A percentile compares a stretch with the other conserved stretches of the same genome.
Conservation (phyloP, 441 rosid species). For the Corymbia citriodora region DNA sequence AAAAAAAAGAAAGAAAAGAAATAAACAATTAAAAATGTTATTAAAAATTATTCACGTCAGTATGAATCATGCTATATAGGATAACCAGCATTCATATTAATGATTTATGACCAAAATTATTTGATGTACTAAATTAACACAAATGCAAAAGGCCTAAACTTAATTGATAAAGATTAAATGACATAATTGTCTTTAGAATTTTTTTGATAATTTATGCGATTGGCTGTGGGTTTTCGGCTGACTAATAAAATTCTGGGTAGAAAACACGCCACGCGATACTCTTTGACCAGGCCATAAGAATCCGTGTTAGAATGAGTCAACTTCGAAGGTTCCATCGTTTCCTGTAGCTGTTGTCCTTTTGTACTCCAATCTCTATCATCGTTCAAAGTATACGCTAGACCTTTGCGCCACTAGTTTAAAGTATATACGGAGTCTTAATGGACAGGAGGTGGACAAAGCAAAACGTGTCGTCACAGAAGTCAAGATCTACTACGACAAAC, state of each 20-base stretch:
- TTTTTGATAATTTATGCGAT: too few relatives aligned
- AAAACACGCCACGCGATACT: not conserved
- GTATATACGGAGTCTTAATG: not conserved
- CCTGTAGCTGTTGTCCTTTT: not conserved
- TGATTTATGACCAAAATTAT: rapidly evolving
- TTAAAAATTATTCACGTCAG: too few relatives aligned
- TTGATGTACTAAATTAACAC: rapidly evolving
- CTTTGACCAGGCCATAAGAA: not conserved
- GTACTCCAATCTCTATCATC: not conserved
- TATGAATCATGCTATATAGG: rapidly evolving
- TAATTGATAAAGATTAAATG: too few relatives aligned
- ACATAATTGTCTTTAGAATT: rapidly evolving
- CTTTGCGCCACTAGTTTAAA: not conserved
- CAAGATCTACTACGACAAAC: not conserved
- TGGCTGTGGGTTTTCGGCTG: too few relatives aligned
- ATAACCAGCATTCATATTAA: rapidly evolving
- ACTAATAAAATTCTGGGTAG: not conserved
- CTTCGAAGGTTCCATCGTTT: not conserved
- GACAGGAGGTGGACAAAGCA: not conserved
- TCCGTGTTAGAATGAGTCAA: not conserved
- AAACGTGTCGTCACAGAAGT: not conserved
- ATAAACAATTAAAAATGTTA: too few relatives aligned
- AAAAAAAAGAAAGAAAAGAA: too few relatives aligned
- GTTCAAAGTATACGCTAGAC: not conserved
- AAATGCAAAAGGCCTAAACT: too few relatives aligned